Base-by-base conservation (phyloP, 257 asterid species). In the Forsythia viridissima region DNA sequence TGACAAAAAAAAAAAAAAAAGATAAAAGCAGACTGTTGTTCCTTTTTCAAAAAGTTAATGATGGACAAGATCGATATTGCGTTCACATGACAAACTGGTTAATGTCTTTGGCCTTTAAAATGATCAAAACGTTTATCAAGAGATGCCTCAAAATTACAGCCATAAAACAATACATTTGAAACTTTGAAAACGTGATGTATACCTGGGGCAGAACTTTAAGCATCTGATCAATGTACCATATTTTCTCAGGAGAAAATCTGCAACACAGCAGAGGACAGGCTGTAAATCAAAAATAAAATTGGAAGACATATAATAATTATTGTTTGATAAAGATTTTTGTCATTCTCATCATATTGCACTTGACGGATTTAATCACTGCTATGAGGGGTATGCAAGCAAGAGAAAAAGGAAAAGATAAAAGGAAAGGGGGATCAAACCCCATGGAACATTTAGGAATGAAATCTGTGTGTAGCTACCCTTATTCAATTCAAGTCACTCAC, bases 211-310 rank as follows among this genome's bases (percentile, higher is more conserved):
- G 91, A 84, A 93, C 98, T 90, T 92, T 93, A 80, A 96, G 92
- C 97, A 96, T 91, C 86, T 96, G 97, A 89, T 93, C 97, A 77
- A 96, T 89, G 82, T 96, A 93, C 99, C 98, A 96, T 59, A 87
- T 83, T 84, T 93, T 96, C 78, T 96, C 98, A 10, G 98, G 94
- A 52, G 97, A 91, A 84, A 90, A 94, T 93, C 99, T 96, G 83
- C 83, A 88, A 57, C 84, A 82, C 52, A 89, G 72, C 51, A 74
- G 68, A 79, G 24, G 73, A 84, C 75, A 81, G 79, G 61, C 46
- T 36, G 79, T 63, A 73, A 63, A 30, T 63, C 70, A 24, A 40
- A 30, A 30, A 63, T 24, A 10, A 63, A 63, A 86, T 82, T 71
- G 75, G 69, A 70, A 85, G 77, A 79, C 67, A 76, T 37, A 79